Evolutionary conservation across 441 rosid genomes (phyloP).

Genomic region (Theobroma grandiflorum): DNA sequence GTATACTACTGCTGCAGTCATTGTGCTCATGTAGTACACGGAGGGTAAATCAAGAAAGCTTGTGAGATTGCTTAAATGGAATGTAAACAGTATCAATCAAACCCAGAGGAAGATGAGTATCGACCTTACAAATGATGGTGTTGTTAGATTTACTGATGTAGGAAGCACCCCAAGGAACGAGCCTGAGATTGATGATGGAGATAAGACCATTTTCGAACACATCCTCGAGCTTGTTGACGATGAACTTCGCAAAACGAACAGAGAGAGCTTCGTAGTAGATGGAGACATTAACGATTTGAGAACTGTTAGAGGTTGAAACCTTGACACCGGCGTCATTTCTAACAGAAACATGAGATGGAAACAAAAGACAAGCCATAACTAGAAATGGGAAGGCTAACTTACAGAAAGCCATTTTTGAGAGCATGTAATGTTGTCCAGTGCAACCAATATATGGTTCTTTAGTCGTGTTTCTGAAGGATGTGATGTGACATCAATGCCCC

Average conservation of each 20-base stretch:
- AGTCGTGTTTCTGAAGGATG: background rate
- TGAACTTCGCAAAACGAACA: conserved; percentile 43
- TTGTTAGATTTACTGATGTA: conserved; percentile 19
- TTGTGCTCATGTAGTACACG: background rate
- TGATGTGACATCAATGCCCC: conserved; percentile 24
- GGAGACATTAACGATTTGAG: conserved; percentile 47
- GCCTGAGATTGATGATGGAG: conserved; percentile 51
- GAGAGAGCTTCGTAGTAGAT: conserved; percentile 57
- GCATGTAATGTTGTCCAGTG: background rate
- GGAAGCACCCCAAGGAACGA: conserved; percentile 63
- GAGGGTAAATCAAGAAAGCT: no score
- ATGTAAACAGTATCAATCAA: background rate
- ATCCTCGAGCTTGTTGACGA: conserved; percentile 38
- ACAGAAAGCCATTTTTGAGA: conserved; percentile 37
- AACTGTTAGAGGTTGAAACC: conserved; percentile 18
- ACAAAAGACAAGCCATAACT: conserved; percentile 10
- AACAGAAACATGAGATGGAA: conserved; percentile 33
- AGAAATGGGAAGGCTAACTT: background rate
- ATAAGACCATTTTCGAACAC: conserved; percentile 49
- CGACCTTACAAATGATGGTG: conserved; percentile 50
- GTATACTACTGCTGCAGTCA: background rate
- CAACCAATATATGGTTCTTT: background rate
- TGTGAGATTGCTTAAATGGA: background rate
- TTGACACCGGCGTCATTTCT: background rate
- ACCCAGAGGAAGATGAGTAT: conserved; percentile 17